Evolutionary conservation across 441 rosid species (phyloP), one percentile per base, ranked within the genome.

Genomic region (Populus hybrid): DNA sequence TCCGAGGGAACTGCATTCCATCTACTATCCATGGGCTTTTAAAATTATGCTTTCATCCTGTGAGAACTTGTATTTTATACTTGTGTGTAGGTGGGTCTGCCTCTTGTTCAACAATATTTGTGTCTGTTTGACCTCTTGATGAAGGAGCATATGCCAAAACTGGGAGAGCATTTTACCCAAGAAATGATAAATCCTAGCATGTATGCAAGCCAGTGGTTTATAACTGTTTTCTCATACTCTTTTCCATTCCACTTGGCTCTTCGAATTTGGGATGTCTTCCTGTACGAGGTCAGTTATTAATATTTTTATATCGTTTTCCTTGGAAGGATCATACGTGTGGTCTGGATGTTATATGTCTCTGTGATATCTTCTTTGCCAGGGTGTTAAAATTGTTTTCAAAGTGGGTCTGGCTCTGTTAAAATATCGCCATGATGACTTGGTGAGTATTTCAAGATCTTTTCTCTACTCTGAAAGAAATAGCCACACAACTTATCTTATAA

Each of bases 181-280:
- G 95, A 95, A 87, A 92, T 91, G 97, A 94, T 95, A 82, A 95
- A 92, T 84, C 97, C 99, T 71, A 95, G 99, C 84, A 95, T 95
- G 99, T 95, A 95, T 82, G 98, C 94, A 38, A 95, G 99, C 75
- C 98, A 95, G 78, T 95, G 99, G 98, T 95, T 95, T 90, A 93
- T 95, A 75, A 95, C 99, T 8, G 97, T 95, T 63, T 93, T 95
- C 82, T 88, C 98, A 0, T 93, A 92, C 82, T 92, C 98, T 10
- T 91, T 92, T 84, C 98, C 99, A 0, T 95, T 95, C 83, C 90
- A 85, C 83, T 84, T 89, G 84, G 92, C 97, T 79, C 93, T 95
- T 82, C 92, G 99, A 82, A 92, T 92, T 66, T 95, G 99, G 99
- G 98, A 95, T 84, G 97, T 95, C 64, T 95, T 95, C 84, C 93